A percentile compares a stretch with the other conserved stretches of the same genome.
phyloP scores from a whole-genome alignment of 2,329 filamentous ascomycete species.

The Aspergillus sp. region DNA sequence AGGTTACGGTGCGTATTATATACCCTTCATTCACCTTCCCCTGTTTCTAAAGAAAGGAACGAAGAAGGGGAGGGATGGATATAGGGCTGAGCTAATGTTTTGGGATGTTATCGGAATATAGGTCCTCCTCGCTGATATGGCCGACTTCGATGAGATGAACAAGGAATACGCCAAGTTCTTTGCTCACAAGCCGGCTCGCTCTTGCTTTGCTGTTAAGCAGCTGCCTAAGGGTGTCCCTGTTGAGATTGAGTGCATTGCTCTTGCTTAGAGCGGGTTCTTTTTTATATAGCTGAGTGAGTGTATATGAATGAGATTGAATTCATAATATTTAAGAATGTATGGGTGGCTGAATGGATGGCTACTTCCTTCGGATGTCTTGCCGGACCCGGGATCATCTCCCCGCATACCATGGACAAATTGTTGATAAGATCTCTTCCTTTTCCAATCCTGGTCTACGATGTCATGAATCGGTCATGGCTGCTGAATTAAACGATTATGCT shows the following conservation, averaged over 20 bases:
- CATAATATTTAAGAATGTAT: too few relatives aligned
- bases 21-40: neutral
- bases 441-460: neutral
- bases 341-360: too few relatives aligned
- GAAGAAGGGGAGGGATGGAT: neutral
- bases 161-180: conserved; percentile 72
- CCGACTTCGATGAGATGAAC: conserved; percentile 80
- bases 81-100: neutral
- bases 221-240: conserved; percentile 65
- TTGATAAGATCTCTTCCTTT: too few relatives aligned
- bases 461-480: neutral
- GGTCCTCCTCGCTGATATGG: conserved; percentile 92
- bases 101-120: conserved; percentile 16
- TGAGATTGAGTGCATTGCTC: conserved; percentile 66
- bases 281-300: too few relatives aligned
- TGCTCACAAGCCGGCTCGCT: conserved; percentile 62
- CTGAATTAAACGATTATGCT: conserved; percentile 2
- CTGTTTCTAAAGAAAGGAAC: neutral
- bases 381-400: neutral
- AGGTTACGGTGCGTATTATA: conserved; percentile 63
- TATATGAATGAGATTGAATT: too few relatives aligned
- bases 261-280: conserved; percentile 40
- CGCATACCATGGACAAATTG: neutral
- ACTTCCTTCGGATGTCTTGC: neutral
- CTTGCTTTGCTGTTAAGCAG: conserved; percentile 65